These are phyloP conservation scores for Coemansia umbellata DNA, from an alignment of 192 early-diverging fungal species.

Conservation along the genomic window DNA sequence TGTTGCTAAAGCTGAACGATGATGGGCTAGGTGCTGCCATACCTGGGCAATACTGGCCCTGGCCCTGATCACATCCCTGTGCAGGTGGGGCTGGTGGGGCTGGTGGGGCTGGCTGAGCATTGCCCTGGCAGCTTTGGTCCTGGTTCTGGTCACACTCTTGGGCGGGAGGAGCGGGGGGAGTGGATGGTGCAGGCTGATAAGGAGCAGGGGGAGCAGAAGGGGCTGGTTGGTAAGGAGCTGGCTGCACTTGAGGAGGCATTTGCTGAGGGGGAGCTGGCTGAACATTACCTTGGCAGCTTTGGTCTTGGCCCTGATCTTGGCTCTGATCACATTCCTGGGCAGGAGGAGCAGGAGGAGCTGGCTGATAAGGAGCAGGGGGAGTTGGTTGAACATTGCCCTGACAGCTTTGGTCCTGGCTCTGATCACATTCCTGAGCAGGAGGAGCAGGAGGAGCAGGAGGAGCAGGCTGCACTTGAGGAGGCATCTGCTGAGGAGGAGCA, in stretches of 20 bases:
- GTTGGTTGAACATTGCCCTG: background rate
- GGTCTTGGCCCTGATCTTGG: background rate
- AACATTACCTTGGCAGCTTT: background rate
- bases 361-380: background rate
- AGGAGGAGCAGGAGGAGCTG: background rate
- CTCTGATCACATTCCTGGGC: too few species aligned
- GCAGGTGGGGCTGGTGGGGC: background rate
- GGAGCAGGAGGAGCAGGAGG: background rate
- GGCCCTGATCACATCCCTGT: background rate
- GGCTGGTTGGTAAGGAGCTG: too few species aligned
- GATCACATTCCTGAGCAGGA: background rate
- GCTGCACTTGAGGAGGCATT: background rate
- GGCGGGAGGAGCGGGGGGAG: background rate
- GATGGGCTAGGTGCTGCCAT: background rate
- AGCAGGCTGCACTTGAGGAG: background rate
- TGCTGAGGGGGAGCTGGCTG: background rate
- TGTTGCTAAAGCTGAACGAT: slow-evolving; percentile 12
- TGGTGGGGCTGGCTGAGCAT: background rate
- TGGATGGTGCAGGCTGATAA: background rate
- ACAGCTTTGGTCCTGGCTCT: background rate
- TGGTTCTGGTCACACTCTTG: background rate
- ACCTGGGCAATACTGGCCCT: background rate
- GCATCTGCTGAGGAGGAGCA: background rate
- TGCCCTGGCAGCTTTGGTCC: background rate
- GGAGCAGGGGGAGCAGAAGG: background rate